A percentile compares a stretch with the other conserved stretches of the same genome.
These are phyloP conservation scores for Lumnitzera racemosa DNA, from an alignment of 345 rosid genomes.

Conservation along the genomic window DNA sequence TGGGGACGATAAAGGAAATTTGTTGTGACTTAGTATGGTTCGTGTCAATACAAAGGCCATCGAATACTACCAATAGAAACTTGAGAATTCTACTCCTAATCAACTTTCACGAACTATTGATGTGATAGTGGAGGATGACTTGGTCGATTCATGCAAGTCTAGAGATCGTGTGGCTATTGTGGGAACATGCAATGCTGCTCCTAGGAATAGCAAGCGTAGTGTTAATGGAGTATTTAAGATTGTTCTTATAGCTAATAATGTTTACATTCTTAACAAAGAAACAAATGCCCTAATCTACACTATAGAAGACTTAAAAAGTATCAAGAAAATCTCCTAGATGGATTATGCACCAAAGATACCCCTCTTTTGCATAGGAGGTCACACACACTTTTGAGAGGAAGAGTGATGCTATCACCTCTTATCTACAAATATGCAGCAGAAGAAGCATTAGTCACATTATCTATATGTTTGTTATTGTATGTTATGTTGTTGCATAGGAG, in stretches of 20 bases:
- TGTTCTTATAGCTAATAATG: conserved; percentile 82
- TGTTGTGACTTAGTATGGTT: conserved; percentile 92
- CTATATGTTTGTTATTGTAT: too few species aligned
- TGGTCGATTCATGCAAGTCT: conserved; percentile 95
- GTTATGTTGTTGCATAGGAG: too few species aligned
- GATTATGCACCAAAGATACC: too few species aligned
- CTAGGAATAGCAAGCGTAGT: conserved; percentile 91
- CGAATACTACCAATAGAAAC: conserved; percentile 93
- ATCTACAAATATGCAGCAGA: too few species aligned
- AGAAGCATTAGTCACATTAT: too few species aligned
- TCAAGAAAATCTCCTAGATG: too few species aligned
- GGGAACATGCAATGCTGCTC: conserved; percentile 92
- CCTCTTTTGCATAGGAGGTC: too few species aligned
- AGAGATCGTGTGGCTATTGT: conserved; percentile 92
- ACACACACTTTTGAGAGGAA: too few species aligned
- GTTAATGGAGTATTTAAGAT: conserved; percentile 98
- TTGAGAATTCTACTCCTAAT: conserved; percentile 98
- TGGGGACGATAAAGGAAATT: conserved; percentile 81
- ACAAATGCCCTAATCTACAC: conserved; percentile 90
- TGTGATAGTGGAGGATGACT: conserved; percentile 88
- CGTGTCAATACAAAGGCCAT: conserved; percentile 93
- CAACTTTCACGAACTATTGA: conserved; percentile 97
- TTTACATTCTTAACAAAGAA: conserved; percentile 86
- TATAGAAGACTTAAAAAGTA: too few species aligned
- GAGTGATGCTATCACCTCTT: too few species aligned